Evolutionary conservation across 2,329 filamentous ascomycete species (phyloP).

Genomic region (Ophiostoma ulmi): DNA sequence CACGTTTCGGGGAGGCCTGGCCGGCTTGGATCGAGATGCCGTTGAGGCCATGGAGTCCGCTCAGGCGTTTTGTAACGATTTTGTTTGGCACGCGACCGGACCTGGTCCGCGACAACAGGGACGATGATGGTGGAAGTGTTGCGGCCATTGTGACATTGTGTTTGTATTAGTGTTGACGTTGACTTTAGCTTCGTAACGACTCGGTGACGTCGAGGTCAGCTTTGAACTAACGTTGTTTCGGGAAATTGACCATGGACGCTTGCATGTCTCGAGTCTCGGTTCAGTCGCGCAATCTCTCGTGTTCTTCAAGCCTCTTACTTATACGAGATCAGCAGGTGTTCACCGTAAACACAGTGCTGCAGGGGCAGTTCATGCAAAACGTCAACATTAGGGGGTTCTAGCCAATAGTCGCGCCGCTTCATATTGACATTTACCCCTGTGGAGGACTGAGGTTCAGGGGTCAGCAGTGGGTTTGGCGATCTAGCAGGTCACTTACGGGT

Average conservation of each 20-base stretch:
- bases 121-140: slow-evolving; percentile 23
- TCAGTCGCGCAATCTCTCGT: neutral
- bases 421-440: slow-evolving; percentile 13
- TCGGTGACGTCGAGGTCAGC: slow-evolving; percentile 3
- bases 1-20: neutral
- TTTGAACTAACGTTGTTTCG: neutral
- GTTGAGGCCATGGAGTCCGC: neutral
- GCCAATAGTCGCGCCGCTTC: slow-evolving; percentile 13
- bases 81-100: slow-evolving; percentile 29
- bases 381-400: neutral
- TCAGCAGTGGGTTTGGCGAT: neutral
- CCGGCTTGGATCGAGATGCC: neutral
- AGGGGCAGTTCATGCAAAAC: slow-evolving; percentile 14
- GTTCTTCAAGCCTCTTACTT: neutral
- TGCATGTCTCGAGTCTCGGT: slow-evolving; percentile 7
- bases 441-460: neutral
- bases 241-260: neutral
- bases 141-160: slow-evolving; percentile 25
- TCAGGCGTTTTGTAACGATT: neutral
- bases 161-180: neutral
- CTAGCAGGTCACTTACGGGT: neutral
- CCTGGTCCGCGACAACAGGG: slow-evolving; percentile 29
- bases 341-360: slow-evolving; percentile 5
- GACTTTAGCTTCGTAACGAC: neutral
- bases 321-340: neutral